These are phyloP conservation scores for Naematelia encephala DNA, from an alignment of 768 basidiomycete species.

Conservation along the genomic window DNA sequence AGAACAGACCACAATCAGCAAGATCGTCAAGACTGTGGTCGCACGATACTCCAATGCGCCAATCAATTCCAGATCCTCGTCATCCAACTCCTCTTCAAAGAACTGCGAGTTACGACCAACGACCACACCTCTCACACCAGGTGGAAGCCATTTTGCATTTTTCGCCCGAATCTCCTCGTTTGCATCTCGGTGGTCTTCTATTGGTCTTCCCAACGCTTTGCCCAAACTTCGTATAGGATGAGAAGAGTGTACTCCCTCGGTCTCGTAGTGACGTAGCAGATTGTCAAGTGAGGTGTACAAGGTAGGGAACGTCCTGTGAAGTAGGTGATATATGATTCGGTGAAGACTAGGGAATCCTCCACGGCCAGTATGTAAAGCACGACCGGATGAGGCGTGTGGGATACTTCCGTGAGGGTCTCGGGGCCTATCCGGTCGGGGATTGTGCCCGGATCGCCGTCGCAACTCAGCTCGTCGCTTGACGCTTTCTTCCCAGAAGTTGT, in stretches of 20 bases:
- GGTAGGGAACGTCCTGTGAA: not conserved
- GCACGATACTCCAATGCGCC: conserved; percentile 21
- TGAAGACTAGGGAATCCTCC: conserved; percentile 14
- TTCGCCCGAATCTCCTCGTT: conserved; percentile 9
- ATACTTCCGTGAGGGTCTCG: conserved; percentile 3
- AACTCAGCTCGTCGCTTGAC: not conserved
- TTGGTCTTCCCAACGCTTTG: not conserved
- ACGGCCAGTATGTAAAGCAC: conserved; percentile 4
- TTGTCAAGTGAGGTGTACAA: not conserved
- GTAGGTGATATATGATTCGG: not conserved
- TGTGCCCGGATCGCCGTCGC: not conserved
- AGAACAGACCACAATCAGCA: conserved; percentile 12
- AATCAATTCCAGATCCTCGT: conserved; percentile 21
- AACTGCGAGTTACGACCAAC: conserved; percentile 17
- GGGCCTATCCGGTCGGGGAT: not conserved
- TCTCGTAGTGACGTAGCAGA: not conserved
- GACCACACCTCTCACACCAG: conserved; percentile 14
- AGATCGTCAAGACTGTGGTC: conserved; percentile 10
- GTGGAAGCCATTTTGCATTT: conserved; percentile 17
- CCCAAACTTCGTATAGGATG: not conserved
- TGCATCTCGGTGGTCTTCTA: conserved; percentile 3
- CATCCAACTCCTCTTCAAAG: conserved; percentile 22
- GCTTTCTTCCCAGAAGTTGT: not conserved
- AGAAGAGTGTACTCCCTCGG: conserved; percentile 6
- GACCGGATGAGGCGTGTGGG: conserved; percentile 6